These are phyloP conservation scores for Aspergillus intermedius DNA, from an alignment of 2,329 filamentous ascomycete genomes.

Conservation along the genomic window DNA sequence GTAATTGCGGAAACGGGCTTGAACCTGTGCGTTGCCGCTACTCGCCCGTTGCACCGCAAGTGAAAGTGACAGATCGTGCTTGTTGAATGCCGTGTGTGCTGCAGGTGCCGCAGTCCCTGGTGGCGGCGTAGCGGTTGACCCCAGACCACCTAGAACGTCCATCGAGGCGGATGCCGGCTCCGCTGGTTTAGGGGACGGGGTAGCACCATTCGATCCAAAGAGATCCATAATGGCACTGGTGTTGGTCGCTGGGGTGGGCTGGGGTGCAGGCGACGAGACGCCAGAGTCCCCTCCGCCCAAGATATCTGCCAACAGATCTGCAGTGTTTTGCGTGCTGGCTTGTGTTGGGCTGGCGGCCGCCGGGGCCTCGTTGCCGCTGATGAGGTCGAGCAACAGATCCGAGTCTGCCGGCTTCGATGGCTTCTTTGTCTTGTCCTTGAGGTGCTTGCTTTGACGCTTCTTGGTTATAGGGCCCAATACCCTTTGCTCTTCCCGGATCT, in stretches of 20 bases:
- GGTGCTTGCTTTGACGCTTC: constrained; percentile 55
- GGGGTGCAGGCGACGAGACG: constrained; percentile 48
- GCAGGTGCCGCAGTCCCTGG: constrained; percentile 37
- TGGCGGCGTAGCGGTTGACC: constrained; percentile 43
- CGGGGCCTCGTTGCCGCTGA: constrained; percentile 68
- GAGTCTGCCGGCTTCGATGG: constrained; percentile 79
- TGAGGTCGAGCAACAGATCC: constrained; percentile 84
- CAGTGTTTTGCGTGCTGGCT: constrained; percentile 63
- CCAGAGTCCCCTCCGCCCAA: constrained; percentile 68
- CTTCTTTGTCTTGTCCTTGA: constrained; percentile 68
- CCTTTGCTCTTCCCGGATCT: constrained; percentile 91
- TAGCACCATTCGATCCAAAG: constrained; percentile 52
- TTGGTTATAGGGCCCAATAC: constrained; percentile 75
- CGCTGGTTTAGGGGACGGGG: constrained; percentile 44
- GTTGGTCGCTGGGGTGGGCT: constrained; percentile 49
- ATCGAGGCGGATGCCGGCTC: constrained; percentile 38
- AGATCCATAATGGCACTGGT: constrained; percentile 83
- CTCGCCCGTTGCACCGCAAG: constrained; percentile 71
- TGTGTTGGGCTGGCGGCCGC: constrained; percentile 51
- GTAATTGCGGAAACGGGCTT: constrained; percentile 75
- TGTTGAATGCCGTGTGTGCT: constrained; percentile 71
- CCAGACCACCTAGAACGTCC: constrained; percentile 37
- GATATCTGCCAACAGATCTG: constrained; percentile 86
- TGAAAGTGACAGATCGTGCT: constrained; percentile 74
- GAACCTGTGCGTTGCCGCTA: constrained; percentile 66